Conservation (phyloP, 2,329 filamentous ascomycete species). For the Xylariaceae sp. region DNA sequence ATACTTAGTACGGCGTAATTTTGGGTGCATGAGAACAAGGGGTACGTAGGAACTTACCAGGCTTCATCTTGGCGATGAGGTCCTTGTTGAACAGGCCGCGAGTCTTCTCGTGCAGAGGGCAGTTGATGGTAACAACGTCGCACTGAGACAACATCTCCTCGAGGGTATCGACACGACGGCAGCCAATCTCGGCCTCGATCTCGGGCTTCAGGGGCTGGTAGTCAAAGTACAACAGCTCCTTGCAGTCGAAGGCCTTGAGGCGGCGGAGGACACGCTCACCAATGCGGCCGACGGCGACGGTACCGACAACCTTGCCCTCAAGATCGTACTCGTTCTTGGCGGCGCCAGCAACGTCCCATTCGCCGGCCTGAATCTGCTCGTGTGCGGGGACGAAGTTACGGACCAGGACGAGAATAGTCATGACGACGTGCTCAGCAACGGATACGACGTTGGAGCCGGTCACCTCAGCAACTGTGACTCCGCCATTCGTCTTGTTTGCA, state of each 20-base stretch:
- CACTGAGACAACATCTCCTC: conserved; percentile 94
- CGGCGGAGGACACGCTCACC: conserved; percentile 95
- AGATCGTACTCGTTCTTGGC: conserved; percentile 99
- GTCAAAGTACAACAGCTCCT: conserved; percentile 98
- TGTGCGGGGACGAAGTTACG: conserved; percentile 98
- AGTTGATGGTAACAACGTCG: conserved; percentile 99
- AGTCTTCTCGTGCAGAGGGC: conserved; percentile 97
- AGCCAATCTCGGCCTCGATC: conserved; percentile 92
- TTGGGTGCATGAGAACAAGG: neutral
- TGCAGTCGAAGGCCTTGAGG: conserved; percentile 97
- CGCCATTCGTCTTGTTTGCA: conserved; percentile 97
- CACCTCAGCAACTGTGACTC: conserved; percentile 94
- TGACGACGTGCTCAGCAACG: conserved; percentile 97
- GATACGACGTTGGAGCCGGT: conserved; percentile 98
- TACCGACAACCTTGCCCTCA: conserved; percentile 95
- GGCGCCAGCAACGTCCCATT: conserved; percentile 93
- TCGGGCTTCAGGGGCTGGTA: conserved; percentile 90
- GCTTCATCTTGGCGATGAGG: conserved; percentile 98
- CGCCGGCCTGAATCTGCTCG: conserved; percentile 82
- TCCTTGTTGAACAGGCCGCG: conserved; percentile 98
- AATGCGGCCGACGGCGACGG: conserved; percentile 94
- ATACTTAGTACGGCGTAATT: conserved; percentile 1
- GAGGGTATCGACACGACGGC: conserved; percentile 79
- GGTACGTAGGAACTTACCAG: conserved; percentile 50
- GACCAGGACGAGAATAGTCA: conserved; percentile 94